Evolutionary conservation across 2,329 filamentous ascomycete species (phyloP).

Genomic region (Canariomyces notabilis): DNA sequence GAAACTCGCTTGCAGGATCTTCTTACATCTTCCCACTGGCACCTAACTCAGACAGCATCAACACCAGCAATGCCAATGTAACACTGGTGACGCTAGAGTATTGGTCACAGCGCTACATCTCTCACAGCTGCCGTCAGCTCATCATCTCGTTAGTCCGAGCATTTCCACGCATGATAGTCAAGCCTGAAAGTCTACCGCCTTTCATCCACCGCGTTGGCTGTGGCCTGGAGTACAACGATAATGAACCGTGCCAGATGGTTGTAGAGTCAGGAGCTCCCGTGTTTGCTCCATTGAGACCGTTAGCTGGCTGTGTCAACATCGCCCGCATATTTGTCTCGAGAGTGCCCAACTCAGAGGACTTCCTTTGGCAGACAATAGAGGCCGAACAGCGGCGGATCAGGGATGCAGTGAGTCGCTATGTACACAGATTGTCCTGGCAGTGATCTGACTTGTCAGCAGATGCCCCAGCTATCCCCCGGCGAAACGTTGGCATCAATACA

Average conservation of each 20-base stretch:
- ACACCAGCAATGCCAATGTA: neutral
- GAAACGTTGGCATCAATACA: slow-evolving; percentile 22
- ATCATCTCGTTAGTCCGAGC: slow-evolving; percentile 26
- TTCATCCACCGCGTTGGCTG: slow-evolving; percentile 28
- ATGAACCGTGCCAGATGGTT: neutral
- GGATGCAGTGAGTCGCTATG: slow-evolving; percentile 5
- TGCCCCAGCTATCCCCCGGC: slow-evolving; percentile 17
- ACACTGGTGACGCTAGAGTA: neutral
- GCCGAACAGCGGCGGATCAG: slow-evolving; percentile 24
- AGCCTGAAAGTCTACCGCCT: slow-evolving; percentile 29
- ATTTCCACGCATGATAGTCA: slow-evolving; percentile 29
- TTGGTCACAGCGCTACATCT: neutral
- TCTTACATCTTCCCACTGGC: neutral
- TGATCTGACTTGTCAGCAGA: neutral
- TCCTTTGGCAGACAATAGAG: slow-evolving; percentile 28
- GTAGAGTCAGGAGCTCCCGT: neutral
- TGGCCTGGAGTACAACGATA: slow-evolving; percentile 6
- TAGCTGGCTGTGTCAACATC: slow-evolving; percentile 27
- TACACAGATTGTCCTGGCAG: neutral
- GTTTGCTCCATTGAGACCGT: slow-evolving; percentile 10
- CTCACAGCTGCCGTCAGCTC: slow-evolving; percentile 12
- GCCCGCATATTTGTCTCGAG: slow-evolving; percentile 25
- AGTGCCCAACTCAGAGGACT: slow-evolving; percentile 20
- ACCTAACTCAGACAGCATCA: neutral
- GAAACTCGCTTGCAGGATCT: neutral